These are phyloP conservation scores for Anacardium occidentale DNA, from an alignment of 345 rosid genomes.

Conservation along the genomic window DNA sequence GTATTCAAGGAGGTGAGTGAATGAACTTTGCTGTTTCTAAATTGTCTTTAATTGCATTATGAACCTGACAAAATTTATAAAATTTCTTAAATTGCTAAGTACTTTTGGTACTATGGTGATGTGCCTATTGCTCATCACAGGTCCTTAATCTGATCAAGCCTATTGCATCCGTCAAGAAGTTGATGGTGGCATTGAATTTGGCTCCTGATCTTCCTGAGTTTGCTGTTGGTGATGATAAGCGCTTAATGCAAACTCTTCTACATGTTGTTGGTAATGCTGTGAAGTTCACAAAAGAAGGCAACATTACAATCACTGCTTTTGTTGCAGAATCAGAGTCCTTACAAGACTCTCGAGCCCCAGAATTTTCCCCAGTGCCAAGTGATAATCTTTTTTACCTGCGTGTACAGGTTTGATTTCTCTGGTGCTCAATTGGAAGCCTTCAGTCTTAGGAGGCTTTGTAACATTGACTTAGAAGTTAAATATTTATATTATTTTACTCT, in stretches of 20 bases:
- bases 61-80: neutral
- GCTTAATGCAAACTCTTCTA: conserved; percentile 79
- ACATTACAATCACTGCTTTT: conserved; percentile 64
- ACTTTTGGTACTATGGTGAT: neutral
- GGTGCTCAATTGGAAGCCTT: conserved; percentile 8
- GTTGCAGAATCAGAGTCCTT: conserved; percentile 68
- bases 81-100: neutral
- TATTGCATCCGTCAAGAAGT: conserved; percentile 79
- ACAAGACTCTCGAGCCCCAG: conserved; percentile 64
- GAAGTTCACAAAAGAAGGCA: conserved; percentile 92
- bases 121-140: conserved; percentile 42
- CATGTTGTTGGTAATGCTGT: conserved; percentile 95
- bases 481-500: conserved; percentile 16
- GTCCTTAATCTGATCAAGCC: conserved; percentile 88
- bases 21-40: neutral
- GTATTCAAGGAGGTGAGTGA: conserved; percentile 72
- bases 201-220: conserved; percentile 87
- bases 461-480: conserved; percentile 7
- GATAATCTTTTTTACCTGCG: conserved; percentile 80
- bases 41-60: conserved; percentile 13
- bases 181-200: conserved; percentile 61
- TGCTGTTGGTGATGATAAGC: conserved; percentile 88
- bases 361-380: conserved; percentile 55
- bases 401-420: conserved; percentile 73
- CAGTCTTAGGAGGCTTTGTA: neutral